Conservation (phyloP, 106 monocot genomes). For the Platanthera zijinensis region DNA sequence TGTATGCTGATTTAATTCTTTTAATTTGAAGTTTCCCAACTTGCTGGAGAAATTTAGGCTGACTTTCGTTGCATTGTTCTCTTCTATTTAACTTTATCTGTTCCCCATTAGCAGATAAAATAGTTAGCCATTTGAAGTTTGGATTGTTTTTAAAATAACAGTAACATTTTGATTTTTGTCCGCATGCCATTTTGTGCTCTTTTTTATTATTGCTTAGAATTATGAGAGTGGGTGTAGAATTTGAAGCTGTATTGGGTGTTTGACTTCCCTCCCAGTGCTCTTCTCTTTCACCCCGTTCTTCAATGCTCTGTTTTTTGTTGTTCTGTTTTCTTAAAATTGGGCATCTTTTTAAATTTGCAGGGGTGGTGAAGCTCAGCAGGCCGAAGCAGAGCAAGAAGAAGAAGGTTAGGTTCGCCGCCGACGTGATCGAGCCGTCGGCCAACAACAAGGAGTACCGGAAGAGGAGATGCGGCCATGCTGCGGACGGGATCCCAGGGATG, state of each 20-base stretch:
- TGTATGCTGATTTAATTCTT: no score
- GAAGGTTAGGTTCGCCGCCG: slow-evolving; percentile 62
- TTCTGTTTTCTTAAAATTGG: not conserved
- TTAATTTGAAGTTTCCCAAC: no score
- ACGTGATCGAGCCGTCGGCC: slow-evolving; percentile 53
- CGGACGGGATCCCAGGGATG: not conserved
- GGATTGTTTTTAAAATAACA: not conserved
- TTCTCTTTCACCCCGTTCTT: not conserved
- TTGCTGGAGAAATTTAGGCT: no score
- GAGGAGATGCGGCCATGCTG: slow-evolving; percentile 5
- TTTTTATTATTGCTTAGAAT: not conserved
- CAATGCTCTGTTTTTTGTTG: not conserved
- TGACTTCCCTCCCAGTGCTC: not conserved
- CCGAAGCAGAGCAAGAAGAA: slow-evolving; percentile 13
- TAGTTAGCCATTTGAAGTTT: no score
- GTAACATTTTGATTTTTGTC: not conserved
- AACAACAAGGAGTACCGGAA: slow-evolving; percentile 46
- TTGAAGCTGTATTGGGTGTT: no score
- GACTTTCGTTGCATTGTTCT: no score
- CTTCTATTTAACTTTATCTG: no score
- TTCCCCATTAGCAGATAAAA: not conserved
- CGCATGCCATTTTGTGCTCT: no score
- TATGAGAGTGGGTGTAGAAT: not conserved
- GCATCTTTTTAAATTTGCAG: not conserved
- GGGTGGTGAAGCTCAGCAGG: not conserved